Evolutionary conservation across 352 stramenopile species (phyloP).

Genomic region (Globisporangium paddicum): DNA sequence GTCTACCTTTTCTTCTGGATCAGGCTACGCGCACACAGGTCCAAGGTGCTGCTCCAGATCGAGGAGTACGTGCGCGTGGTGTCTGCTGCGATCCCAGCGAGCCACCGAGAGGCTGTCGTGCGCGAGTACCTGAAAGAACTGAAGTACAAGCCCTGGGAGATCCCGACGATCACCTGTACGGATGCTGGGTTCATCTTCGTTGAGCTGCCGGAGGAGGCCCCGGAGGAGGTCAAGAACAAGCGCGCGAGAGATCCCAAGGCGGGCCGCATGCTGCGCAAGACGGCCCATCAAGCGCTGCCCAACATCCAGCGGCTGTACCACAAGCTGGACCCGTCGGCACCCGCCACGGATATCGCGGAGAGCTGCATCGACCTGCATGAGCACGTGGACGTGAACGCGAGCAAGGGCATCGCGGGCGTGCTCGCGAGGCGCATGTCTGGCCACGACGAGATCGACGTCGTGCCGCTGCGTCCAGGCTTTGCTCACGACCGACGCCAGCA

Average conservation of each 20-base stretch:
- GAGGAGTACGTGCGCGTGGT: conserved; percentile 22
- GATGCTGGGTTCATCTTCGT: conserved; percentile 29
- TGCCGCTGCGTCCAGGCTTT: background rate
- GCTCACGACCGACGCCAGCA: conserved; percentile 9
- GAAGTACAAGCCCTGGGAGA: conserved; percentile 10
- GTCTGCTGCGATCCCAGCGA: conserved; percentile 8
- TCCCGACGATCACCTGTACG: conserved; percentile 21
- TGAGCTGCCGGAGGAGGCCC: conserved; percentile 23
- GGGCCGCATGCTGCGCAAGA: background rate
- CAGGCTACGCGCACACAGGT: conserved; percentile 4
- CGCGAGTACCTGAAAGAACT: conserved; percentile 14
- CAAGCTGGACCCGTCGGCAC: conserved; percentile 5
- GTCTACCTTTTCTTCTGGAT: conserved; percentile 17
- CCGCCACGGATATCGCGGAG: background rate
- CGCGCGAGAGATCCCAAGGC: background rate
- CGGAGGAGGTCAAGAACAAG: conserved; percentile 3
- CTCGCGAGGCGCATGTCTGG: background rate
- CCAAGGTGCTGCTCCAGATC: conserved; percentile 12
- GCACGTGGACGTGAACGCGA: conserved; percentile 6
- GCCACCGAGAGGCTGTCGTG: conserved; percentile 9
- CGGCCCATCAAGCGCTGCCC: background rate
- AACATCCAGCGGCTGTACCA: conserved; percentile 10
- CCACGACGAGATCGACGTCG: conserved; percentile 6
- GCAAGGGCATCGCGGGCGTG: conserved; percentile 1
- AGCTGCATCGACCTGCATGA: conserved; percentile 4